Percentiles rank a stretch among this genome's conserved stretches.
Evolutionary conservation across 352 stramenopile species (phyloP).

Genomic region (Thalassiosira hispida): DNA sequence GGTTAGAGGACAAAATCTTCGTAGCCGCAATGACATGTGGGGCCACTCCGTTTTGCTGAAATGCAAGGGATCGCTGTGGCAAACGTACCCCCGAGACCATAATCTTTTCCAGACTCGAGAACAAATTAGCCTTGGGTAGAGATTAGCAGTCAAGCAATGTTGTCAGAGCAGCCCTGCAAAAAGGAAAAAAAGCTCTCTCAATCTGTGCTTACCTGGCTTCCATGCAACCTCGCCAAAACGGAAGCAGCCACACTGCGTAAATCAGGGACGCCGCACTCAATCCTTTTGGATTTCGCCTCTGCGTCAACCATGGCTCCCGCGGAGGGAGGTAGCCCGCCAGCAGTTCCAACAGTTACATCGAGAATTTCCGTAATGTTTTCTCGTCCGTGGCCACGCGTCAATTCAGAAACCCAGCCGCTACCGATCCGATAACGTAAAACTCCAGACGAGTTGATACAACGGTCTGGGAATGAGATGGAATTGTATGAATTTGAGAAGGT

Average conservation of each 20-base stretch:
- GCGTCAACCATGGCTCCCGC: background rate
- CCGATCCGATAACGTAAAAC: slow-evolving; percentile 84
- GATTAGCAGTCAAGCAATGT: background rate
- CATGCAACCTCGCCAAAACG: slow-evolving; percentile 76
- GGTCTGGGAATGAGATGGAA: slow-evolving; percentile 51
- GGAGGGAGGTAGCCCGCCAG: background rate
- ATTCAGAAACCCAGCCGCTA: slow-evolving; percentile 86
- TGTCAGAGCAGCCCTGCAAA: background rate
- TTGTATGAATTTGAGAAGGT: background rate
- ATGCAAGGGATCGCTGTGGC: slow-evolving; percentile 38
- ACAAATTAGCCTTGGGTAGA: slow-evolving; percentile 55
- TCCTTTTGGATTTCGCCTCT: slow-evolving; percentile 33
- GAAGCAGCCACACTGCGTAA: slow-evolving; percentile 67
- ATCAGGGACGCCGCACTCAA: slow-evolving; percentile 77
- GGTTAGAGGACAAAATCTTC: slow-evolving; percentile 61
- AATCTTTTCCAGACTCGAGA: slow-evolving; percentile 61
- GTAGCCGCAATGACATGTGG: slow-evolving; percentile 57
- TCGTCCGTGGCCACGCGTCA: slow-evolving; percentile 82
- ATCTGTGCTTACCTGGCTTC: slow-evolving; percentile 41
- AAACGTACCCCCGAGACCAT: slow-evolving; percentile 65
- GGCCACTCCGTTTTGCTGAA: slow-evolving; percentile 40
- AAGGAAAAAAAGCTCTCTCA: background rate
- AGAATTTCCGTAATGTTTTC: slow-evolving; percentile 87
- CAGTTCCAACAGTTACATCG: slow-evolving; percentile 39
- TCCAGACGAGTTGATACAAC: slow-evolving; percentile 85